Evolutionary conservation across 305 asterid species (phyloP).

Genomic region (Lippia alba): DNA sequence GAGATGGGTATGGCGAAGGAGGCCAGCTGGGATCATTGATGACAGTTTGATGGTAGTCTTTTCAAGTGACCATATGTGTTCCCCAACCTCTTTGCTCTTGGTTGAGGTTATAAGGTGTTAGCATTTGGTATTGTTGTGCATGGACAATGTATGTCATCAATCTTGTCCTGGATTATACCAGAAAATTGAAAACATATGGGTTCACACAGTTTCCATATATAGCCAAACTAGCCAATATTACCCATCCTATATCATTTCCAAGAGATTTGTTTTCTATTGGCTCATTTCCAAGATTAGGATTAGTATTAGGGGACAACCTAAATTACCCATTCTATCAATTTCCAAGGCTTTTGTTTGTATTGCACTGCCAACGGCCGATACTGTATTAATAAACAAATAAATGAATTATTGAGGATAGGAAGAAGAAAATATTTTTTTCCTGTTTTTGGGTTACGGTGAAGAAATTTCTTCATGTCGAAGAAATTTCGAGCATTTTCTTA

Average conservation of each 20-base stretch:
- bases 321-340: slow-evolving; percentile 23
- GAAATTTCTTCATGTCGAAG: no score
- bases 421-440: no score
- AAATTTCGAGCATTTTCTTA: no score
- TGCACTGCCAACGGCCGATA: neutral
- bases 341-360: slow-evolving; percentile 27
- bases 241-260: slow-evolving; percentile 24
- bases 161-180: neutral
- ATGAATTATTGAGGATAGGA: neutral
- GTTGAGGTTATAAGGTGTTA: neutral
- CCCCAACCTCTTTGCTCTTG: neutral
- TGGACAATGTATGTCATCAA: slow-evolving; percentile 5
- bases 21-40: slow-evolving; percentile 3
- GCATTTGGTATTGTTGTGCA: neutral
- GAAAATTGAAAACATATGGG: neutral
- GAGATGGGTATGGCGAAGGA: neutral
- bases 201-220: slow-evolving; percentile 14
- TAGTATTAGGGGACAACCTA: no score
- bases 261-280: slow-evolving; percentile 11
- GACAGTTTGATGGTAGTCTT: slow-evolving; percentile 10
- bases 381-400: no score
- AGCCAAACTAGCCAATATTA: slow-evolving; percentile 9
- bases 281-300: no score
- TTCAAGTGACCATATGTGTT: neutral
- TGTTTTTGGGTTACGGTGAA: no score